These are phyloP conservation scores for Flaveria ramosissima DNA, from an alignment of 129 eudicot species.

Conservation along the genomic window DNA sequence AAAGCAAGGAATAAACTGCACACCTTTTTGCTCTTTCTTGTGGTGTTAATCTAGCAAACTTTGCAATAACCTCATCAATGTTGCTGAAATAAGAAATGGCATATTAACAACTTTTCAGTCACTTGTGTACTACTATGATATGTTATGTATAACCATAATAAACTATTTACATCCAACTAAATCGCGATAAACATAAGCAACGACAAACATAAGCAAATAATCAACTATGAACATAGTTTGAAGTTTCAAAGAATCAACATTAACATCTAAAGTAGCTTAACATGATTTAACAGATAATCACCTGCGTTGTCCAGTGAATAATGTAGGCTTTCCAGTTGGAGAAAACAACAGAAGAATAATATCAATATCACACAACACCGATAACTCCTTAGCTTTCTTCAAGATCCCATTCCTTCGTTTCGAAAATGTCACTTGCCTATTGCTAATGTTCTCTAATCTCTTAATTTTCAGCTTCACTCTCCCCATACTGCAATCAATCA, in stretches of 20 bases:
- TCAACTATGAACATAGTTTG: no score
- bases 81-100: constrained; percentile 47
- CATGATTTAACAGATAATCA: constrained; percentile 14
- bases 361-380: constrained; percentile 85
- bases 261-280: not conserved
- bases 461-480: constrained; percentile 93
- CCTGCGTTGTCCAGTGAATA: constrained; percentile 80
- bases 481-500: constrained; percentile 72
- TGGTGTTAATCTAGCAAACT: constrained; percentile 79
- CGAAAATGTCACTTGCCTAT: constrained; percentile 80
- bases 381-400: constrained; percentile 84
- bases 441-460: constrained; percentile 80
- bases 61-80: constrained; percentile 80
- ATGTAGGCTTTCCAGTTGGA: constrained; percentile 85
- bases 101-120: not conserved
- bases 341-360: constrained; percentile 87
- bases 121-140: not conserved
- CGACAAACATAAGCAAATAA: not conserved
- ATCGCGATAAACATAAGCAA: not conserved
- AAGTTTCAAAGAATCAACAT: no score
- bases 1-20: not conserved
- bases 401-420: constrained; percentile 81
- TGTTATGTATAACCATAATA: no score
- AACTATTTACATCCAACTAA: no score
- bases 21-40: constrained; percentile 93